A percentile compares a stretch with the other conserved stretches of the same genome.
These are phyloP conservation scores for Pelargonium cotyledonis DNA, from an alignment of 441 rosid genomes.

Conservation along the genomic window DNA sequence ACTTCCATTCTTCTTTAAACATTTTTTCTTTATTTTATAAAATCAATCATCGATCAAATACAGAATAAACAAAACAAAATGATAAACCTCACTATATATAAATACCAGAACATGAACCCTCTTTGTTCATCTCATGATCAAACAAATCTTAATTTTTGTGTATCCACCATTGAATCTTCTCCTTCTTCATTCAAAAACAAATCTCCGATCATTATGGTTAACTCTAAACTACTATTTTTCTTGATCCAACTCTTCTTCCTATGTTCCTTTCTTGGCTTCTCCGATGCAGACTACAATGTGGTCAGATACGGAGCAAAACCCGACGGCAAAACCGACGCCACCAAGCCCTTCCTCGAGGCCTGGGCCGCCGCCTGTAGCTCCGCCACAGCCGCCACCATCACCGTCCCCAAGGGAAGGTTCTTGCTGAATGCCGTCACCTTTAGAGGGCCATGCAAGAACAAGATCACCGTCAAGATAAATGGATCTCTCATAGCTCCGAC, in stretches of 20 bases:
- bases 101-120: too few relatives aligned
- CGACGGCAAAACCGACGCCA: slow-evolving; percentile 9
- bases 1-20: too few relatives aligned
- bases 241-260: background rate
- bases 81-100: too few relatives aligned
- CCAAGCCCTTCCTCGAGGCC: slow-evolving; percentile 10
- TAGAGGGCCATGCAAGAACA: slow-evolving; percentile 20
- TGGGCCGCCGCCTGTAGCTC: slow-evolving; percentile 17
- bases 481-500: slow-evolving; percentile 18
- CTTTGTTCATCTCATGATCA: too few relatives aligned
- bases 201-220: background rate
- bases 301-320: slow-evolving; percentile 15
- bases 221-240: background rate
- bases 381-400: background rate
- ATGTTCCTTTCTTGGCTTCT: background rate
- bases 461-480: slow-evolving; percentile 10
- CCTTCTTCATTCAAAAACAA: too few relatives aligned
- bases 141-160: too few relatives aligned
- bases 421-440: slow-evolving; percentile 11
- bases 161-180: too few relatives aligned
- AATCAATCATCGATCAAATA: too few relatives aligned
- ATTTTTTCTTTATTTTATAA: too few relatives aligned
- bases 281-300: slow-evolving; percentile 18
- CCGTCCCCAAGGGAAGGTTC: slow-evolving; percentile 16
- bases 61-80: too few relatives aligned